phyloP scores from a whole-genome alignment of 2,329 filamentous ascomycete species.

The Hansfordia pulvinata region DNA sequence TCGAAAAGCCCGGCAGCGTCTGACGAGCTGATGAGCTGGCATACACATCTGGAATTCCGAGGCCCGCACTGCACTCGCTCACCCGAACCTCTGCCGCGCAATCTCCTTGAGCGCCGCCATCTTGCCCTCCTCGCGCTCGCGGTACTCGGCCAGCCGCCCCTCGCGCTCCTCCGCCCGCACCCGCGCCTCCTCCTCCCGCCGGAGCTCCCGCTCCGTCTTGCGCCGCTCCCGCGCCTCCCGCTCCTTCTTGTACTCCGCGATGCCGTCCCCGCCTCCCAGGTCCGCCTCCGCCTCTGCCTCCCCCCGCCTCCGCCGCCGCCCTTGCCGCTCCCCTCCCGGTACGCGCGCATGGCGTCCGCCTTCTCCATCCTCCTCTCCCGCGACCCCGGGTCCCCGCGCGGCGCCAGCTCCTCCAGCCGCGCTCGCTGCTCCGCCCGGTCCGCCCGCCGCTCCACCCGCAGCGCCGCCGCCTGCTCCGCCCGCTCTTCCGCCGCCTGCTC shows the following conservation, averaged over 20 bases:
- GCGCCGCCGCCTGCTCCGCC: conserved; percentile 28
- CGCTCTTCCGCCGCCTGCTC: conserved; percentile 37
- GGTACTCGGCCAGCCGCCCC: conserved; percentile 55
- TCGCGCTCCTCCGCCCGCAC: conserved; percentile 70
- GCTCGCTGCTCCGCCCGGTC: conserved; percentile 58
- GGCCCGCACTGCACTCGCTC: no score
- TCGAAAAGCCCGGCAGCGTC: no score
- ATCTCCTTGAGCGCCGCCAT: conserved; percentile 70
- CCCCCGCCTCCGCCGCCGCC: conserved; percentile 49
- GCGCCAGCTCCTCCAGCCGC: conserved; percentile 65
- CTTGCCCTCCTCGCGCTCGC: conserved; percentile 69
- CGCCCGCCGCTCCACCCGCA: conserved; percentile 46
- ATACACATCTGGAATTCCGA: no score
- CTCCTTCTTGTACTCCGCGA: conserved; percentile 56
- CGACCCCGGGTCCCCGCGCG: conserved; percentile 71
- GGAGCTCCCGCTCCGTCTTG: conserved; percentile 73
- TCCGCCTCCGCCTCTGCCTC: conserved; percentile 60
- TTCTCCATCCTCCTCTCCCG: conserved; percentile 82
- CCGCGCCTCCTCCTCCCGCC: conserved; percentile 67
- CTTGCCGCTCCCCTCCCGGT: conserved; percentile 48
- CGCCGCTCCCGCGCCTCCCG: conserved; percentile 53
- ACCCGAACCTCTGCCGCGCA: conserved; percentile 68
- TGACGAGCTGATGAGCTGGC: no score
- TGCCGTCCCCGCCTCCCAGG: conserved; percentile 27
- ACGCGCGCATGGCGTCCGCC: conserved; percentile 62